A percentile compares a stretch with the other conserved stretches of the same genome.
phyloP scores from a whole-genome alignment of 768 basidiomycete genomes.

The Jaapia argillacea region DNA sequence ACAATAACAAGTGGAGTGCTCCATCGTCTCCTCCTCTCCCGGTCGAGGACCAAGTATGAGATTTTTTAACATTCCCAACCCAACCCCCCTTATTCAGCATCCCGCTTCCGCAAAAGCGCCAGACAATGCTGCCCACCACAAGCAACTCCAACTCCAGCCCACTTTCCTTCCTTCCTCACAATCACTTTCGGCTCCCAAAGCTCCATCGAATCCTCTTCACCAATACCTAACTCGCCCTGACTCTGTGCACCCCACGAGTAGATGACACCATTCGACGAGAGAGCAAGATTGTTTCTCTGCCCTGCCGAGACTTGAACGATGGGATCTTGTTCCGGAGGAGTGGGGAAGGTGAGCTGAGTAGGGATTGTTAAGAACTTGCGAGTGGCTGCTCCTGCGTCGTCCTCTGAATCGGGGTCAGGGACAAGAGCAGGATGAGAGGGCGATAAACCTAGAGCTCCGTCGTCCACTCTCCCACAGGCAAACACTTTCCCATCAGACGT shows the following conservation, averaged over 20 bases:
- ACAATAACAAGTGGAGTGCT: no score
- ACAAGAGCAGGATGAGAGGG: not conserved
- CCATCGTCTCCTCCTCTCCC: no score
- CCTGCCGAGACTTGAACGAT: not conserved
- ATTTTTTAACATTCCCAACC: no score
- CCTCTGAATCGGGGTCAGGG: no score
- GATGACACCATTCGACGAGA: not conserved
- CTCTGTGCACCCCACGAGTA: not conserved
- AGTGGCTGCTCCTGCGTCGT: not conserved
- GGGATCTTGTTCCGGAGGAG: not conserved
- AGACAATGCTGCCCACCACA: not conserved
- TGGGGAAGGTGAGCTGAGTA: not conserved
- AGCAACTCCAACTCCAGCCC: not conserved
- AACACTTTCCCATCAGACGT: constrained; percentile 36
- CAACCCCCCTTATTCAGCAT: not conserved
- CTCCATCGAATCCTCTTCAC: not conserved
- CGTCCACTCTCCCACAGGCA: constrained; percentile 32
- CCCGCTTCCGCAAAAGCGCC: not conserved
- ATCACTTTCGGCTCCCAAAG: not conserved
- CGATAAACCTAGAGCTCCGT: constrained; percentile 8
- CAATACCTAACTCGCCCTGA: not conserved
- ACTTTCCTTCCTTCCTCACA: not conserved
- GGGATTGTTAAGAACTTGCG: not conserved
- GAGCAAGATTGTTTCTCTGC: not conserved
- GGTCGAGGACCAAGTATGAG: no score